Conservation (phyloP, 345 rosid species). For the Physaria fendleri region DNA sequence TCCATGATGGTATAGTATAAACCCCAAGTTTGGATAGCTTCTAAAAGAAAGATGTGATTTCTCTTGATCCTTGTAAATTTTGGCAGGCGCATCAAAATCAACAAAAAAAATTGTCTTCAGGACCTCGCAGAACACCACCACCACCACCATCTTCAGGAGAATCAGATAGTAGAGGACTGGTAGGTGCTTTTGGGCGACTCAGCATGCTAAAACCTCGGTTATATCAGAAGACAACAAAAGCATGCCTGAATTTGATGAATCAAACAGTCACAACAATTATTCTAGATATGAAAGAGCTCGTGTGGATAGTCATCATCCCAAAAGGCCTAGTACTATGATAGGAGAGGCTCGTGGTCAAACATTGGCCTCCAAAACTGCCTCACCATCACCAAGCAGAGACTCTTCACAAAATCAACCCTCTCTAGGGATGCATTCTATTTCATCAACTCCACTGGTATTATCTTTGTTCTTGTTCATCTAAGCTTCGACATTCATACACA, state of each 20-base stretch:
- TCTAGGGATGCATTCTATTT: conserved; percentile 32
- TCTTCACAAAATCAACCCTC: too few species aligned
- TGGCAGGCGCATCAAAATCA: conserved; percentile 46
- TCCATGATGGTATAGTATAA: conserved; percentile 46
- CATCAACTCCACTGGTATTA: conserved; percentile 41
- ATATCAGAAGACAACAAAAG: conserved; percentile 47
- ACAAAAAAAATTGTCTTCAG: conserved; percentile 51
- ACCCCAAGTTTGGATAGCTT: conserved; percentile 1
- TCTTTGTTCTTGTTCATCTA: too few species aligned
- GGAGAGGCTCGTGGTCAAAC: conserved; percentile 91
- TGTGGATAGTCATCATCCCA: conserved; percentile 37
- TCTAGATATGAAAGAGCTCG: conserved; percentile 39
- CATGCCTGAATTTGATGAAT: too few species aligned
- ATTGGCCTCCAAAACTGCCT: conserved; percentile 43
- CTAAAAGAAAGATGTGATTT: conserved; percentile 1
- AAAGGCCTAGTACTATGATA: conserved; percentile 89
- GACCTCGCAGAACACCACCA: conserved; percentile 78
- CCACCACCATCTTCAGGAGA: conserved; percentile 47
- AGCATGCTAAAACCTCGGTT: conserved; percentile 58
- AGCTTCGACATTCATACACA: not conserved
- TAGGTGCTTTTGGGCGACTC: conserved; percentile 96
- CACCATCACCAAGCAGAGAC: conserved; percentile 56
- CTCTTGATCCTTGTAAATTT: conserved; percentile 17
- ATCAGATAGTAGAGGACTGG: conserved; percentile 50
- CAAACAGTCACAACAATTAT: too few species aligned